Evolutionary conservation across 306 rosid genomes (phyloP), one percentile per base, ranked within the genome.

Genomic region (Rosa persica): DNA sequence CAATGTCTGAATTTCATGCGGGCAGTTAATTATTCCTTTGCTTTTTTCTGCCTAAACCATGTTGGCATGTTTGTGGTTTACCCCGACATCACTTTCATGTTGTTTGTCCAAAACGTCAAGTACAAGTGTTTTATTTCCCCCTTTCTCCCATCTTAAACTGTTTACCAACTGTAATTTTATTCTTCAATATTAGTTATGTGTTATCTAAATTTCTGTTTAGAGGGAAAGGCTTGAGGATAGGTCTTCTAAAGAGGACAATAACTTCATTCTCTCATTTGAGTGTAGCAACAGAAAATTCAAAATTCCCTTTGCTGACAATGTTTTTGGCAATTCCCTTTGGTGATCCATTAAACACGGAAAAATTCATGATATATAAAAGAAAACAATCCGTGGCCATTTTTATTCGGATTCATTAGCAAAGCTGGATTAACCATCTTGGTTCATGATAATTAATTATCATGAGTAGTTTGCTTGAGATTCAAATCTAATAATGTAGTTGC

Each of bases 21-120:
- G 34, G 30, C 43, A 12, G 39, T 36, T 36, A 27, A 62, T 30
- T 10, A n/a, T 55, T 22, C n/a, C 30, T 23, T 60, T 22, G 66
- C 36, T 60, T 73, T 52, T 40, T 55, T n/a, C 51, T 74, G 69
- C 23, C 68, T 55, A 57, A 40, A 22, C 67, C 70, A 74, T 25
- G 70, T 74, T 40, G 40, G 12, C 78, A 64, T 64, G 69, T 48
- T 5, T 30, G 57, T 25, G 42, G 3, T 12, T 42, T 55, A 34
- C 47, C 17, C n/a, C 19, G 52, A 27, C 46, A 5, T 48, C 46
- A 23, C 38, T 38, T 38, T 40, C 54, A 23, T n/a, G 25, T 23
- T 40, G 43, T 71, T 23, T 73, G 68, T 55, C 68, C 40, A 30
- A 60, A 60, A 39, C 77, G 36, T 55, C 5, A 36, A 12, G 17